A percentile compares a stretch with the other conserved stretches of the same genome.
Evolutionary conservation across 148 eudicot species (phyloP).

Genomic region (Silene uniflora): DNA sequence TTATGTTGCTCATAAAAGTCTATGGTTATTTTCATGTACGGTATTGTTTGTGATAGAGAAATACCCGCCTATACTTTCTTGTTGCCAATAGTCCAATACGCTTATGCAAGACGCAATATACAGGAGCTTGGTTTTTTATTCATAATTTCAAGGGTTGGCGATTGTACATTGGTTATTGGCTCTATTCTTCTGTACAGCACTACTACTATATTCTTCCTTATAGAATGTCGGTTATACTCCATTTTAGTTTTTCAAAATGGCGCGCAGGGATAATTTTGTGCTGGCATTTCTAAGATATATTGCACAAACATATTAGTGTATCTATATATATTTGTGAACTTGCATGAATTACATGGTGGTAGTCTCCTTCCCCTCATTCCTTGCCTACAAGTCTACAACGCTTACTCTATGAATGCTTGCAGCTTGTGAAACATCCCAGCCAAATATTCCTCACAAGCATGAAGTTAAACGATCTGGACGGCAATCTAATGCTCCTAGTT

Average conservation of each 20-base stretch:
- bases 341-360: not conserved
- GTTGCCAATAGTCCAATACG: not conserved
- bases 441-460: constrained; percentile 41
- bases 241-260: not conserved
- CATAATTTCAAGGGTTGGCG: not conserved
- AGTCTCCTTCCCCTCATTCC: not conserved
- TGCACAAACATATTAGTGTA: not conserved
- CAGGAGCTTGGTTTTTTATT: not conserved
- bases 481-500: constrained; percentile 30
- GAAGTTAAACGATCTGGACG: constrained; percentile 29
- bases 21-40: not conserved
- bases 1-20: not conserved
- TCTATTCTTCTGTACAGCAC: not conserved
- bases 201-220: not conserved
- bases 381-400: not conserved
- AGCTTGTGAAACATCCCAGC: constrained; percentile 44
- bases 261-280: not conserved
- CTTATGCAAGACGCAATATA: not conserved
- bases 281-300: not conserved
- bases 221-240: not conserved
- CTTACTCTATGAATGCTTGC: constrained; percentile 29
- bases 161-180: not conserved
- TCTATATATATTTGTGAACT: not conserved
- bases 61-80: not conserved
- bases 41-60: not conserved